Conservation (phyloP, 495 filamentous ascomycete genomes). For the Stereocaulon alpinum region DNA sequence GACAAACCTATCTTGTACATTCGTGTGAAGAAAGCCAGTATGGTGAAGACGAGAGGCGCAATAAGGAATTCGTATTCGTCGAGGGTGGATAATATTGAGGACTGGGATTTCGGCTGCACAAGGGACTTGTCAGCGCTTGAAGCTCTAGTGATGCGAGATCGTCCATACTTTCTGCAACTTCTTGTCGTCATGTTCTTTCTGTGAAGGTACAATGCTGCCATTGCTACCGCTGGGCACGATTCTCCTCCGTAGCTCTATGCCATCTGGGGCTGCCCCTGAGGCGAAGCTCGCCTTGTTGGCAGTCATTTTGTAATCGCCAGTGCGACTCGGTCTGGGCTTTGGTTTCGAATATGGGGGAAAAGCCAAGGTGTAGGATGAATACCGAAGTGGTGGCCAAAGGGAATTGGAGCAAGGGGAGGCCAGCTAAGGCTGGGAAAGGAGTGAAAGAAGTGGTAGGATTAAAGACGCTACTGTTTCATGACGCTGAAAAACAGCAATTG, state of each 20-base stretch:
- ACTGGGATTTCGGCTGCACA: slow-evolving; percentile 9
- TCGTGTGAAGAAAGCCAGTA: slow-evolving; percentile 83
- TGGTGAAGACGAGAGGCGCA: slow-evolving; percentile 80
- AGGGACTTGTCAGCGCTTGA: neutral
- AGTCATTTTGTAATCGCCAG: slow-evolving; percentile 32
- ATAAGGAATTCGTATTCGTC: slow-evolving; percentile 78
- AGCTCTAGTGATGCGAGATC: neutral
- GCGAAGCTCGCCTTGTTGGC: slow-evolving; percentile 42
- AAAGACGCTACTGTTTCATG: slow-evolving; percentile 3
- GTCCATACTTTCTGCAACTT: slow-evolving; percentile 53
- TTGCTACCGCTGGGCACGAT: slow-evolving; percentile 51
- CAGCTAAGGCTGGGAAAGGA: slow-evolving; percentile 10
- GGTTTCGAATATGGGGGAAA: no score
- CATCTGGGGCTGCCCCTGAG: slow-evolving; percentile 56
- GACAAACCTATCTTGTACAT: slow-evolving; percentile 93
- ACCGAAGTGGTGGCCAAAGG: neutral
- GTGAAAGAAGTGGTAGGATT: neutral
- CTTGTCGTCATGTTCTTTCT: slow-evolving; percentile 48
- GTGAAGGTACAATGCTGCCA: slow-evolving; percentile 26
- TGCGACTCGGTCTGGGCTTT: no score
- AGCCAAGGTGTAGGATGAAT: no score
- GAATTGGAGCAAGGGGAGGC: slow-evolving; percentile 6
- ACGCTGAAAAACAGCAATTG: neutral
- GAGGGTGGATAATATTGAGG: slow-evolving; percentile 35
- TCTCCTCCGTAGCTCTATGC: slow-evolving; percentile 60